Evolutionary conservation across 164 flowering plant species (phyloP).

Genomic region (Euptelea pleiosperma): DNA sequence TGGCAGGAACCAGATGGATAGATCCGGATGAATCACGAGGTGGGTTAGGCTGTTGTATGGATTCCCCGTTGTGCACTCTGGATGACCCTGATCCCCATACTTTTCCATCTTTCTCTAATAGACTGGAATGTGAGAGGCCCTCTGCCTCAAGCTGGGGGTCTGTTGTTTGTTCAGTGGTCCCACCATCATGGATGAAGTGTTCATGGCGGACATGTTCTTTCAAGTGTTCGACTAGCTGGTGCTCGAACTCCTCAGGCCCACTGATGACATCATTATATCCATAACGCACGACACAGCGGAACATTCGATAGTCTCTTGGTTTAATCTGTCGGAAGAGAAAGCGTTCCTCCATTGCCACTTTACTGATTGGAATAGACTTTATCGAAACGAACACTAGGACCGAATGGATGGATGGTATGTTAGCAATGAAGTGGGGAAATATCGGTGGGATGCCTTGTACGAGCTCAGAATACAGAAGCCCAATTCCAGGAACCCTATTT

Average conservation of each 20-base stretch:
- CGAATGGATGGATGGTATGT: conserved; percentile 63
- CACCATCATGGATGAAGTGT: conserved; percentile 29
- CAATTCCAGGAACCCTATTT: conserved; percentile 58
- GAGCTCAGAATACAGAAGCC: conserved; percentile 66
- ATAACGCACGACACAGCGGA: conserved; percentile 67
- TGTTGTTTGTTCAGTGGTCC: conserved; percentile 9
- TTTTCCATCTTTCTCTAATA: conserved; percentile 17
- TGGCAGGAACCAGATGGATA: conserved; percentile 14
- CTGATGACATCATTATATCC: conserved; percentile 56
- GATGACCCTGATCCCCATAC: conserved; percentile 19
- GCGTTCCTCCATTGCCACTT: conserved; percentile 52
- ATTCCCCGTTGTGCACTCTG: conserved; percentile 25
- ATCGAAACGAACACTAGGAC: conserved; percentile 64
- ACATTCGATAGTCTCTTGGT: conserved; percentile 51
- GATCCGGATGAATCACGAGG: conserved; percentile 37
- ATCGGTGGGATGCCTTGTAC: conserved; percentile 82
- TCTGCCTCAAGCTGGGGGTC: conserved; percentile 13
- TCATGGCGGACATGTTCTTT: conserved; percentile 54
- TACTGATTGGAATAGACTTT: conserved; percentile 60
- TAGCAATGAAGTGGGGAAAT: conserved; percentile 55
- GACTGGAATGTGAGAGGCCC: conserved; percentile 17
- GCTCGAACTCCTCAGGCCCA: conserved; percentile 46
- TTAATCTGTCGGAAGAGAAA: conserved; percentile 58
- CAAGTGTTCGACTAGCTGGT: conserved; percentile 41
- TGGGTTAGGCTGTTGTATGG: conserved; percentile 15